These are phyloP conservation scores for Knufia petricola DNA, from an alignment of 2,329 filamentous ascomycete species.

Conservation along the genomic window DNA sequence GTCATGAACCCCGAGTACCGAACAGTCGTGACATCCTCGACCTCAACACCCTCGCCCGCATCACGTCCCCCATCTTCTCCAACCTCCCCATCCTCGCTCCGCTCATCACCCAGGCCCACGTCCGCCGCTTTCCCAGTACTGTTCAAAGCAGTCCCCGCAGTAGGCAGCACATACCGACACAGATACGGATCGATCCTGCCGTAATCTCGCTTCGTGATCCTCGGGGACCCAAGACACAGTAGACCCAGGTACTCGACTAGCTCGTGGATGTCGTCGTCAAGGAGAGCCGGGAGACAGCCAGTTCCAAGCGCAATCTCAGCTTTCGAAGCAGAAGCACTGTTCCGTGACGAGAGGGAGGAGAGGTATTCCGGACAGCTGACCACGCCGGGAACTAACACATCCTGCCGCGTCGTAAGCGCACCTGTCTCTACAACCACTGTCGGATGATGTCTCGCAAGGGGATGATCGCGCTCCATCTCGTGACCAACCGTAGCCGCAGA, in stretches of 20 bases:
- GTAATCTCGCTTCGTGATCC: slow-evolving; percentile 24
- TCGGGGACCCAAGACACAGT: slow-evolving; percentile 37
- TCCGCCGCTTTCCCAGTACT: too few species aligned
- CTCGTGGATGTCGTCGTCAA: slow-evolving; percentile 53
- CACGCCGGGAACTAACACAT: slow-evolving; percentile 20
- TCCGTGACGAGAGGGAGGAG: neutral
- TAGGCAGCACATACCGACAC: slow-evolving; percentile 30
- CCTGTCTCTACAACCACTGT: slow-evolving; percentile 20
- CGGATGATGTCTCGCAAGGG: slow-evolving; percentile 25
- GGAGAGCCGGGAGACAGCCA: slow-evolving; percentile 23
- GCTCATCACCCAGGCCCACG: too few species aligned
- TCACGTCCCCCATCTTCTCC: neutral
- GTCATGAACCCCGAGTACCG: neutral
- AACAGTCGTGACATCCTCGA: neutral
- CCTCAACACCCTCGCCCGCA: too few species aligned
- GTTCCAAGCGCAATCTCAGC: too few species aligned
- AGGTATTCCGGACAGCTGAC: neutral
- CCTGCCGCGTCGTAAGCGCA: slow-evolving; percentile 17
- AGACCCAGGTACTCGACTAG: slow-evolving; percentile 55
- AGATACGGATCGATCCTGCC: slow-evolving; percentile 36
- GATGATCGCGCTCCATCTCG: neutral
- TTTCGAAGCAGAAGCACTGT: neutral
- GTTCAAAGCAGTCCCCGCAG: too few species aligned
- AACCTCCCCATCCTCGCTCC: neutral
- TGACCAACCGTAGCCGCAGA: too few species aligned